Evolutionary conservation across 257 asterid species (phyloP).

Genomic region (Eustoma russellianum): DNA sequence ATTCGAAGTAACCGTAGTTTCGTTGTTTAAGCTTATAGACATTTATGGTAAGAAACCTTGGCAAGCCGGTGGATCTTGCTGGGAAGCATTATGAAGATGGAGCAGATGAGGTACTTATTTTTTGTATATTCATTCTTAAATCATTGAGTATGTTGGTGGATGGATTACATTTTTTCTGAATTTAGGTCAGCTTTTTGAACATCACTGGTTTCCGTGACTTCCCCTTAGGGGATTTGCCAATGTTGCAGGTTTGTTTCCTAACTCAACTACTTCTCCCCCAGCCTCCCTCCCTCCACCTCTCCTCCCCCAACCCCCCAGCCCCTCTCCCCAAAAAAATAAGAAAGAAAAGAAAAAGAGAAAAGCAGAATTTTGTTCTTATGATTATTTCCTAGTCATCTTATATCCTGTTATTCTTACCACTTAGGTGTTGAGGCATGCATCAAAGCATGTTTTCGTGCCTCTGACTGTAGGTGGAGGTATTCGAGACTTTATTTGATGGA

Average conservation of each 20-base stretch:
- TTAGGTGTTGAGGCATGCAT: slow-evolving; percentile 64
- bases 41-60: slow-evolving; percentile 99
- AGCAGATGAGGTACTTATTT: slow-evolving; percentile 82
- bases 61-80: slow-evolving; percentile 97
- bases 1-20: too few relatives aligned
- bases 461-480: slow-evolving; percentile 97
- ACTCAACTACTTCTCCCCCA: background rate
- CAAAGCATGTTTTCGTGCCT: slow-evolving; percentile 86
- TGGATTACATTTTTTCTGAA: slow-evolving; percentile 1
- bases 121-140: background rate
- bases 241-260: slow-evolving; percentile 64
- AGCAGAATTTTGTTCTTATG: too few relatives aligned
- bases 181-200: slow-evolving; percentile 83
- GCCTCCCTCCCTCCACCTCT: too few relatives aligned
- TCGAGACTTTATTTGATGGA: slow-evolving; percentile 84
- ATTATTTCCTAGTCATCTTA: background rate
- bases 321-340: too few relatives aligned
- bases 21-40: too few relatives aligned
- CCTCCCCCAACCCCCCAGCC: too few relatives aligned
- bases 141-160: slow-evolving; percentile 2
- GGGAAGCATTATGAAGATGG: slow-evolving; percentile 86
- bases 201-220: slow-evolving; percentile 96
- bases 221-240: slow-evolving; percentile 93
- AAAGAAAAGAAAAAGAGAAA: too few relatives aligned
- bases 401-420: slow-evolving; percentile 5